A percentile compares a stretch with the other conserved stretches of the same genome.
These are phyloP conservation scores for Hibiscus tridactylites DNA, from an alignment of 345 rosid species.

Conservation along the genomic window DNA sequence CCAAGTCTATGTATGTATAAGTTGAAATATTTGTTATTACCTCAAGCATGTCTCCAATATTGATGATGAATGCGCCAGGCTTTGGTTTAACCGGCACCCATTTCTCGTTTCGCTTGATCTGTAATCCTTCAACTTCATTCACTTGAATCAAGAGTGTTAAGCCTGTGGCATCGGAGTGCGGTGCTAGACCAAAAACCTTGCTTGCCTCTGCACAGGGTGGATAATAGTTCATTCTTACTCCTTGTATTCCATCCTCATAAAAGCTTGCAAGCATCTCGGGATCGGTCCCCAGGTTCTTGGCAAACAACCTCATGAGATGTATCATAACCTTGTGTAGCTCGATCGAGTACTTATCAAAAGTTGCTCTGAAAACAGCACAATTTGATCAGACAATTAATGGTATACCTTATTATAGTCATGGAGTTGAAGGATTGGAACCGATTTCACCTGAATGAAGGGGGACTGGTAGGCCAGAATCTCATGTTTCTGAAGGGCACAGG, in stretches of 20 bases:
- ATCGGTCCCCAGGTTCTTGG: constrained; percentile 25
- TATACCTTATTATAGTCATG: background rate
- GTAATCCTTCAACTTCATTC: constrained; percentile 26
- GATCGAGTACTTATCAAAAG: constrained; percentile 22
- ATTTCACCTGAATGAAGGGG: constrained; percentile 29
- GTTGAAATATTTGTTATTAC: constrained; percentile 12
- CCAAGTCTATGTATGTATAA: background rate
- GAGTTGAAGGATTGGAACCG: background rate
- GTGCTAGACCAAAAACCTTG: constrained; percentile 27
- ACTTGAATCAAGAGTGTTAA: constrained; percentile 28
- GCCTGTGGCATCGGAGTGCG: constrained; percentile 34
- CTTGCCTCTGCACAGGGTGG: constrained; percentile 28
- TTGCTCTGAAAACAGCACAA: constrained; percentile 14
- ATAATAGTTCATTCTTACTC: constrained; percentile 38
- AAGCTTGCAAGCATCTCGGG: constrained; percentile 11
- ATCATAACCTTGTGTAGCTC: constrained; percentile 15
- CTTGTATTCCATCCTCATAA: constrained; percentile 29
- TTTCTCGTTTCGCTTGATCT: constrained; percentile 24
- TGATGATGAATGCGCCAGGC: constrained; percentile 27
- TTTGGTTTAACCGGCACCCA: constrained; percentile 29
- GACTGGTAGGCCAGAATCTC: constrained; percentile 32
- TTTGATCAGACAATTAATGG: too few species aligned
- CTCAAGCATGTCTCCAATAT: constrained; percentile 45
- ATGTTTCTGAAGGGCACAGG: constrained; percentile 21
- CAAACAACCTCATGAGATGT: constrained; percentile 20